A percentile compares a stretch with the other conserved stretches of the same genome.
phyloP scores from a whole-genome alignment of 352 stramenopile species.

The Aphanomyces invadans region DNA sequence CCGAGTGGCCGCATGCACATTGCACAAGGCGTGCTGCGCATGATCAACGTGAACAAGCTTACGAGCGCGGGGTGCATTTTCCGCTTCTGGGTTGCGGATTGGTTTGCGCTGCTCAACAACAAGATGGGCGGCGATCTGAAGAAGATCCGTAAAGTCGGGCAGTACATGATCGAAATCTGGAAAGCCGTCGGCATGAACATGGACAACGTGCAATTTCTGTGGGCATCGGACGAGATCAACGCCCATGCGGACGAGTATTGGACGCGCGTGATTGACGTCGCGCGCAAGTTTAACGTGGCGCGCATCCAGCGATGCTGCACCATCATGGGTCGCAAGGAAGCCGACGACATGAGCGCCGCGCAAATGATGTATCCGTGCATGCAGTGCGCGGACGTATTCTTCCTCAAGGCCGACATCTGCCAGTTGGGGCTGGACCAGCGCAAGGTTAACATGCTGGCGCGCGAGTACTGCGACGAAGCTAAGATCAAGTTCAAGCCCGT shows the following conservation, averaged over 20 bases:
- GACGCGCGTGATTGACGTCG: constrained; percentile 92
- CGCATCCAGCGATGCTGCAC: constrained; percentile 98
- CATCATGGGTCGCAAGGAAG: constrained; percentile 97
- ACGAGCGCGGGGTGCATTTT: constrained; percentile 93
- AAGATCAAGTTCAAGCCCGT: constrained; percentile 92
- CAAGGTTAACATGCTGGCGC: constrained; percentile 98
- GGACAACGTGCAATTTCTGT: constrained; percentile 98
- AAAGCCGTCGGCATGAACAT: constrained; percentile 99
- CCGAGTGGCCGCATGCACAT: constrained; percentile 99
- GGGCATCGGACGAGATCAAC: constrained; percentile 95
- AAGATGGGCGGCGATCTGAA: constrained; percentile 98
- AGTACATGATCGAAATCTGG: constrained; percentile 99
- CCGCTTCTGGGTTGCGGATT: constrained; percentile 99
- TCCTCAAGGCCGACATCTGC: constrained; percentile 98
- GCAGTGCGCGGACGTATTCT: constrained; percentile 99
- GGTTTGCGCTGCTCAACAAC: constrained; percentile 99
- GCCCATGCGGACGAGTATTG: constrained; percentile 86
- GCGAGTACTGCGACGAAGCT: constrained; percentile 96
- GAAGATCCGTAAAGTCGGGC: constrained; percentile 93
- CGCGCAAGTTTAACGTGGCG: constrained; percentile 83
- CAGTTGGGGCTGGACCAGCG: constrained; percentile 98
- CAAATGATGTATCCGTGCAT: constrained; percentile 97
- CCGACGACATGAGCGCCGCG: constrained; percentile 85
- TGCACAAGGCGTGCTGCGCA: constrained; percentile 93
- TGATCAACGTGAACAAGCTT: constrained; percentile 96